A percentile compares a stretch with the other conserved stretches of the same genome.
phyloP scores from a whole-genome alignment of 2,329 filamentous ascomycete genomes.

The Ophiostoma sp. region DNA sequence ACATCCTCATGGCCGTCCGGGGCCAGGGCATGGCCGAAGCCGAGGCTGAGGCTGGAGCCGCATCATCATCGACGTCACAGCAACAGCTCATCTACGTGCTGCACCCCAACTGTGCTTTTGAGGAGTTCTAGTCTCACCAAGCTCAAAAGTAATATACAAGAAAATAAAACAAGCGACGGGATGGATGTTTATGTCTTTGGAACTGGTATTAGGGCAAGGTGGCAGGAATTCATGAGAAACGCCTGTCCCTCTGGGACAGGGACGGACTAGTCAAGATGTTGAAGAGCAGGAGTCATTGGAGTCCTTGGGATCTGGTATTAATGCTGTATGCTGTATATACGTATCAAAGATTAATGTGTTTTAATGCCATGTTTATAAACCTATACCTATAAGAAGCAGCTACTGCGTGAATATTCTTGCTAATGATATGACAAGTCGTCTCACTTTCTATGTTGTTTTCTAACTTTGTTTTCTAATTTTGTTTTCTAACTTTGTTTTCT shows the following conservation, averaged over 20 bases:
- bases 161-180: neutral
- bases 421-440: neutral
- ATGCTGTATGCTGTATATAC: neutral
- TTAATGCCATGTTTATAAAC: neutral
- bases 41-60: slow-evolving; percentile 27
- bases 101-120: slow-evolving; percentile 88
- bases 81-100: slow-evolving; percentile 71
- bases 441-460: neutral
- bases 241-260: neutral
- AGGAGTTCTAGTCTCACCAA: slow-evolving; percentile 44
- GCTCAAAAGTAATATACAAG: neutral
- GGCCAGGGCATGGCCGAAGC: slow-evolving; percentile 53
- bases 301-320: neutral
- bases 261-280: neutral
- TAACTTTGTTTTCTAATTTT: neutral
- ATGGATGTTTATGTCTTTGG: neutral
- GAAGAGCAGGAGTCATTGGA: slow-evolving; percentile 7
- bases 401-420: too few relatives aligned
- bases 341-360: neutral
- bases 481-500: neutral
- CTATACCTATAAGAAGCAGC: neutral
- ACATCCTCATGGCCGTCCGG: slow-evolving; percentile 77
- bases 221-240: too few relatives aligned
- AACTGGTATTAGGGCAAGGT: neutral
- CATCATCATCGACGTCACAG: slow-evolving; percentile 30